Base-by-base conservation (phyloP, 495 filamentous ascomycete species). In the Oidiodendron maius region DNA sequence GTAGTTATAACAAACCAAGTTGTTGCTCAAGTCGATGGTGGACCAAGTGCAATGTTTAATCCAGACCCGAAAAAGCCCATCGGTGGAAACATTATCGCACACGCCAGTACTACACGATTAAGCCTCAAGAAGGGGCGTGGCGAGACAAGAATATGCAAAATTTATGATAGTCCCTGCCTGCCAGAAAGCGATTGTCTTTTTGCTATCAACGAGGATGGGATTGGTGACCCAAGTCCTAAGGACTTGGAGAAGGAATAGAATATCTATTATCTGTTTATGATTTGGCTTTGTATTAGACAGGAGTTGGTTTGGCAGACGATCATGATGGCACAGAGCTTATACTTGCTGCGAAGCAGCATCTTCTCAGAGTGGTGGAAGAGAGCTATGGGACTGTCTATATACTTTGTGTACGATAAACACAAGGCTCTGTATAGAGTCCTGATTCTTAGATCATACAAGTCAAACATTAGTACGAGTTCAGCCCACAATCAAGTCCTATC, bases 1-100 rank as follows among this genome's bases (percentile, higher is more conserved):
- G 93, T 98, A 5, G 90, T 98, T 58, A 98, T 98, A 60, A 96
- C 93, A 32, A 98, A 98, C 62, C 93, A 98, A 61, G 93, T 98
- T 23, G 93, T 98, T 26, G 91, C 93, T 24, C 93, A 98, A 64
- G 93, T 98, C 10, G 93, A 98, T 64, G 93, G 94, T 45, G 93
- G 93, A 1, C 89, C 90, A 11, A 89, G 82, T 53, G 77, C 93
- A 22, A 98, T 98, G 93, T 98, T 95, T 71, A 98, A 98, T 55
- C 93, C 93, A 0, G 93, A 98, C 60, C 93, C 93, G 4, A 98
- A 98, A 78, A 98, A 98, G 61, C 93, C 93, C 1, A 96, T 98
- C 66, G 93, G 93, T 44, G 93, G 93, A 53, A 96, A 98, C 64
- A 97, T 98, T 62, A 96, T 98, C 62, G 93, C 93, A 12, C 93